Base-by-base conservation (phyloP, 805 yeast species). In the Kregervanrija delftensis region DNA sequence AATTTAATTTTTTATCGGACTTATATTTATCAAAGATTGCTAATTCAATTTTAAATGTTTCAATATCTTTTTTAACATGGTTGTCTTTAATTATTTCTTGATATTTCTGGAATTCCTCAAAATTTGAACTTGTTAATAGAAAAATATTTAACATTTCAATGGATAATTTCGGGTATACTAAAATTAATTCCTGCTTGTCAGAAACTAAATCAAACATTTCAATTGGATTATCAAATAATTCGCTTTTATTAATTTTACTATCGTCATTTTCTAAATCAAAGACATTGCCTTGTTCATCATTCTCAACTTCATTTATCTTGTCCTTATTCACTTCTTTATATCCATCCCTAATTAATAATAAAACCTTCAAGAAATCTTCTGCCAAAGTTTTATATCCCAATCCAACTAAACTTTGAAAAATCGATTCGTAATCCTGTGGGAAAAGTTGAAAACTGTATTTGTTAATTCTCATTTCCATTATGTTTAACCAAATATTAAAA, bases 141-240 rank as follows among this genome's bases (percentile, higher is more conserved):
- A 56, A 47, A 8, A 53, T 52, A 35, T 52, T 54, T 37, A 48
- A 46, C 34, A 52, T 35, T 8, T 46, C 46, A 4, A 44, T 45
- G n/a, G 45, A 43, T 15, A 57, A 35, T 37, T 51, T 50, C 0
- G 61, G 59, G 32, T 53, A 53, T 38, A 50, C 50, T 48, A 47
- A 48, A 30, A 56, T 45, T 33, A 55, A 47, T 11, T 49, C 40
- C 45, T 52, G 55, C 10, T 51, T 40, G 10, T 30, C 44, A 11
- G 45, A 46, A 11, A 56, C 48, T 9, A 58, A 46, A 38, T 58
- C 63, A 42, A 44, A 57, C 36, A 58, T 11, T n/a, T 53, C 55
- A 38, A 49, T 40, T n/a, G 58, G 57, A 33, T 50, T 40, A 31
- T 53, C 52, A 46, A 49, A 53, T 9, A 56, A 54, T 22, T 22